A percentile compares a stretch with the other conserved stretches of the same genome.
Evolutionary conservation across 1,139 yeast species (phyloP).

Genomic region (Starmera stellimalicola): DNA sequence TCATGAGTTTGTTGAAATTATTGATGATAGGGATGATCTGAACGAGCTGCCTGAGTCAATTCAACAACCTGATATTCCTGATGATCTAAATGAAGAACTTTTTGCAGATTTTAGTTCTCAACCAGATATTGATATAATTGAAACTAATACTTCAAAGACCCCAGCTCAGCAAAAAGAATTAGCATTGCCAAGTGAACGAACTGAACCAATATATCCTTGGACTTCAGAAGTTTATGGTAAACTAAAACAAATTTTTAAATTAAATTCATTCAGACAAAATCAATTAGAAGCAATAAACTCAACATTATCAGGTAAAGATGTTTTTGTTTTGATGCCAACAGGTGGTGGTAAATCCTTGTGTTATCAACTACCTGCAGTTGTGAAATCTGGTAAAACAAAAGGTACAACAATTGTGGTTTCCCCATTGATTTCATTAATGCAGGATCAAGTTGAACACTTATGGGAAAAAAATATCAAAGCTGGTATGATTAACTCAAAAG

Average conservation of each 20-base stretch:
- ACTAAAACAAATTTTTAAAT: constrained; percentile 49
- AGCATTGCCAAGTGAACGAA: no score
- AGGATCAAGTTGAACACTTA: constrained; percentile 88
- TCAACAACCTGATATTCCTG: constrained; percentile 1
- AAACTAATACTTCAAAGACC: no score
- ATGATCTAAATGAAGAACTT: not conserved
- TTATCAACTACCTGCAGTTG: constrained; percentile 89
- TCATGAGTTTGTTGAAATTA: not conserved
- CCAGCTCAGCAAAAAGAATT: no score
- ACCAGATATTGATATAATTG: not conserved
- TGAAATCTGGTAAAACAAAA: constrained; percentile 58
- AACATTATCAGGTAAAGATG: constrained; percentile 74
- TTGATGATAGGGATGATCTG: constrained; percentile 1
- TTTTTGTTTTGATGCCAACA: constrained; percentile 95
- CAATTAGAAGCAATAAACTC: constrained; percentile 84
- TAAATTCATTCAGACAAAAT: constrained; percentile 66
- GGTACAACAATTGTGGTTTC: constrained; percentile 92
- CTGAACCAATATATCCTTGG: constrained; percentile 37
- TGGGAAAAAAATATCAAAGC: constrained; percentile 61
- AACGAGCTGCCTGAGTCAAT: constrained; percentile 1
- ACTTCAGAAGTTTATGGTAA: constrained; percentile 53
- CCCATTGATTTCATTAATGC: constrained; percentile 93
- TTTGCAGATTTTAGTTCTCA: constrained; percentile 1
- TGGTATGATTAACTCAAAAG: constrained; percentile 81
- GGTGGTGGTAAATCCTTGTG: constrained; percentile 98